Conservation (phyloP, 2,329 filamentous ascomycete genomes). For the Hymenoscyphus albidus region DNA sequence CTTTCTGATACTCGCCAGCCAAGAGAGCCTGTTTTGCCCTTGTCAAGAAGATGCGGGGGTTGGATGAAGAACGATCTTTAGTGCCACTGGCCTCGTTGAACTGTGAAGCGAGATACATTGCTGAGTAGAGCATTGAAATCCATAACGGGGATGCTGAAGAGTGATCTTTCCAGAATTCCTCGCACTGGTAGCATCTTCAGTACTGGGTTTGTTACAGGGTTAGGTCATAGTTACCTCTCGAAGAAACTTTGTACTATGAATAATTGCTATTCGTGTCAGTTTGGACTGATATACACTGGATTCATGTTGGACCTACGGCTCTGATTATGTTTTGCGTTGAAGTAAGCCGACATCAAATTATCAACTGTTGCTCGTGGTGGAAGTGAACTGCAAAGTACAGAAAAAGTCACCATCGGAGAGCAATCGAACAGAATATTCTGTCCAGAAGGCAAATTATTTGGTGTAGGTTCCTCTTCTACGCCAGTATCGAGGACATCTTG, state of each 20-base stretch:
- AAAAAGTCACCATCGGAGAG: slow-evolving; percentile 18
- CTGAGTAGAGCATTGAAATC: slow-evolving; percentile 19
- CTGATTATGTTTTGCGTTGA: slow-evolving; percentile 42
- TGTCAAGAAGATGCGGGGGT: slow-evolving; percentile 42
- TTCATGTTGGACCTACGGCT: slow-evolving; percentile 29
- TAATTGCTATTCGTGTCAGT: slow-evolving; percentile 40
- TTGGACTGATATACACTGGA: background rate
- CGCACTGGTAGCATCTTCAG: slow-evolving; percentile 2
- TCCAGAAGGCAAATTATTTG: background rate
- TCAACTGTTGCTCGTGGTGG: slow-evolving; percentile 46
- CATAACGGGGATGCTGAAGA: slow-evolving; percentile 15
- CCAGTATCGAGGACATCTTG: slow-evolving; percentile 48
- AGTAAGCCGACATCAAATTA: slow-evolving; percentile 49
- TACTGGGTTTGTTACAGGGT: background rate
- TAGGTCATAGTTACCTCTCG: slow-evolving; percentile 33
- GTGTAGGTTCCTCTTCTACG: slow-evolving; percentile 2
- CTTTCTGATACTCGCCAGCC: slow-evolving; percentile 46
- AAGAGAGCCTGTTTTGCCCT: slow-evolving; percentile 48
- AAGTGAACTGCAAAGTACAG: slow-evolving; percentile 43
- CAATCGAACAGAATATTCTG: slow-evolving; percentile 10
- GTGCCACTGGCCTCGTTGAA: slow-evolving; percentile 3
- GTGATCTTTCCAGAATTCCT: slow-evolving; percentile 9
- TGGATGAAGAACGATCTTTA: slow-evolving; percentile 27
- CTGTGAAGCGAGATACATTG: slow-evolving; percentile 11
- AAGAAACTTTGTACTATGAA: slow-evolving; percentile 47